Percentiles rank a stretch among this genome's conserved stretches.
Evolutionary conservation across 2,329 filamentous ascomycete species (phyloP).

Genomic region (Penicillium sp.): DNA sequence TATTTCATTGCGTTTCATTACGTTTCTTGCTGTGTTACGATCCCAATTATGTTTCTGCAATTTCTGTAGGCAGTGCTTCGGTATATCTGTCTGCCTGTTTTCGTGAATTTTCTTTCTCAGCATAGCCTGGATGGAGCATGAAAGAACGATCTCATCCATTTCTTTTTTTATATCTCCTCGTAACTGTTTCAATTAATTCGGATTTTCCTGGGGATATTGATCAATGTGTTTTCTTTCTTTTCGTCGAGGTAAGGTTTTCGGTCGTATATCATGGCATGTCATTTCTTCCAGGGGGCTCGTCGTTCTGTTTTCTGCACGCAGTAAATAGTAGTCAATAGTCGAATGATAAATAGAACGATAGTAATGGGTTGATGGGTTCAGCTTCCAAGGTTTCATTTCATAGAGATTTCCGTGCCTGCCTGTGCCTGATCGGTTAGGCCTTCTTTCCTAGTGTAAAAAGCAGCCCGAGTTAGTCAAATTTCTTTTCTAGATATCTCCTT

Average conservation of each 20-base stretch:
- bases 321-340: neutral
- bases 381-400: neutral
- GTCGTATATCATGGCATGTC: neutral
- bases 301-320: neutral
- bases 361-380: neutral
- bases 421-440: neutral
- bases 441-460: too few species aligned
- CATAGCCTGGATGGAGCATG: conserved; percentile 36
- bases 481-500: neutral
- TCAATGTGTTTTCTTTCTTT: neutral
- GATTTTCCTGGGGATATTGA: conserved; percentile 5
- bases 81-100: conserved; percentile 9
- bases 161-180: conserved; percentile 5
- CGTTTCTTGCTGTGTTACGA: conserved; percentile 16
- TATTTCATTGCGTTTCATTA: conserved; percentile 12
- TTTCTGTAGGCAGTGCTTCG: conserved; percentile 11
- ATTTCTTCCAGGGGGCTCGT: neutral
- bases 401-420: neutral
- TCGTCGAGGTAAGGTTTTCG: neutral
- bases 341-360: neutral
- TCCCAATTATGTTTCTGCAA: conserved; percentile 12
- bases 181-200: conserved; percentile 16
- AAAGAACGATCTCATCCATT: conserved; percentile 29
- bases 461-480: neutral
- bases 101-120: conserved; percentile 16